Base-by-base conservation (phyloP, 2,329 filamentous ascomycete species). In the Colletotrichum spinosum region DNA sequence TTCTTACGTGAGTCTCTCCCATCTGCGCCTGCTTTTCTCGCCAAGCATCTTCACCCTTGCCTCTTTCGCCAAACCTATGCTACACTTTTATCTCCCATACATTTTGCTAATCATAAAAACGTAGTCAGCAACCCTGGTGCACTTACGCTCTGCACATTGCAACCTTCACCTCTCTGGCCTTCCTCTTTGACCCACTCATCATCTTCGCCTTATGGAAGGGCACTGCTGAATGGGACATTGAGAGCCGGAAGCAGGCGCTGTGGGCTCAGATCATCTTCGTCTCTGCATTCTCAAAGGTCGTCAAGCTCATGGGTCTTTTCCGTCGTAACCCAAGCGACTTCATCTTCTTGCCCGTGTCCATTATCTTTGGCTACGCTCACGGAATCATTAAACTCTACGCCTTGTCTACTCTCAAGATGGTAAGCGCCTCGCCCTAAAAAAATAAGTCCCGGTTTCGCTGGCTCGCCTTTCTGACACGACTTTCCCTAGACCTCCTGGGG, bases 101-200 rank as follows among this genome's bases (percentile, higher is more conserved):
- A 62, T 54, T 53, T 60, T 69, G 54, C 69, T 58, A 67, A 59
- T 66, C 45, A 71, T 71, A 75, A 67, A 69, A 69, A 60, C 67
- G 67, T 72, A 97, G 94, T 72, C 92, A 92, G 74, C 95, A 97
- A 77, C 91, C 88, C 53, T 98, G 94, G 94, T 97, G 91, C 79
- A 92, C 93, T 11, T 98, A 97, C 77, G 93, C 95, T 55, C 89
- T 97, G 67, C 92, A 97, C 80, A 83, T 97, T 74, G 96, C 95
- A 34, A 98, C 95, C 13, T 90, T 97, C 74, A 97, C 93, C 49
- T 96, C 94, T 44, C 90, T 97, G 73, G 93, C 94, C 37, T 89
- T 97, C 68, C 77, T 91, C 52, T 86, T 92, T 70, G 95, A 98
- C 78, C 86, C 90, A 35, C 81, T 93, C 42, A 84, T 96, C 55